These are phyloP conservation scores for Starmera amethionina DNA, from an alignment of 805 yeast genomes.

Conservation along the genomic window DNA sequence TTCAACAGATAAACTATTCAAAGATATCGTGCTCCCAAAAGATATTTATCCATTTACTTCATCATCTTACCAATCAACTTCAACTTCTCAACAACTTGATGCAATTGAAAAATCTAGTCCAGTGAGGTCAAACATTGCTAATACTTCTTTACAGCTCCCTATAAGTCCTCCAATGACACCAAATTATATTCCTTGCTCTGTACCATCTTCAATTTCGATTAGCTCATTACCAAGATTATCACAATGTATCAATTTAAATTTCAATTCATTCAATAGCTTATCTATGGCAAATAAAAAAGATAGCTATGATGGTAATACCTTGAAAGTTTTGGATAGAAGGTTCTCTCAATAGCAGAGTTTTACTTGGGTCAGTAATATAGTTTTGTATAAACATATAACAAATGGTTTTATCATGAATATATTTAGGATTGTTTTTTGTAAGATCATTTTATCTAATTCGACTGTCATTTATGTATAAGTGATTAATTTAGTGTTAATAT, in stretches of 20 bases:
- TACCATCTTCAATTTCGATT: background rate
- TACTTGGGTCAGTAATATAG: too few relatives aligned
- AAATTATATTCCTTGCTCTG: background rate
- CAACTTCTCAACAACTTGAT: constrained; percentile 1
- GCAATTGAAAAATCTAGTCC: background rate
- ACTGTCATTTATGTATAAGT: too few relatives aligned
- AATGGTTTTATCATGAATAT: too few relatives aligned
- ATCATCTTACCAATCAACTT: constrained; percentile 3
- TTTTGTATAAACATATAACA: too few relatives aligned
- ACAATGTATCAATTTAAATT: background rate
- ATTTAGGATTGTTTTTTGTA: too few relatives aligned
- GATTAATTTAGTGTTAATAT: too few relatives aligned
- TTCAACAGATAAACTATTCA: constrained; percentile 27
- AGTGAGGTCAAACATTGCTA: background rate
- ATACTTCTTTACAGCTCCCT: background rate
- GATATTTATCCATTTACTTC: constrained; percentile 27
- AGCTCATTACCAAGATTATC: background rate
- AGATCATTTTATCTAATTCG: too few relatives aligned
- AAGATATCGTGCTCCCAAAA: constrained; percentile 22
- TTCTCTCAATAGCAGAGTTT: background rate
- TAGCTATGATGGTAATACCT: constrained; percentile 1
- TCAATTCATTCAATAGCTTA: background rate
- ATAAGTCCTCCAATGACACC: background rate
- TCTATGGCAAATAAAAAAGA: background rate
- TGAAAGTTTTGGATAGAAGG: constrained; percentile 1